Evolutionary conservation across 305 asterid species (phyloP).

Genomic region (Striga hermonthica): DNA sequence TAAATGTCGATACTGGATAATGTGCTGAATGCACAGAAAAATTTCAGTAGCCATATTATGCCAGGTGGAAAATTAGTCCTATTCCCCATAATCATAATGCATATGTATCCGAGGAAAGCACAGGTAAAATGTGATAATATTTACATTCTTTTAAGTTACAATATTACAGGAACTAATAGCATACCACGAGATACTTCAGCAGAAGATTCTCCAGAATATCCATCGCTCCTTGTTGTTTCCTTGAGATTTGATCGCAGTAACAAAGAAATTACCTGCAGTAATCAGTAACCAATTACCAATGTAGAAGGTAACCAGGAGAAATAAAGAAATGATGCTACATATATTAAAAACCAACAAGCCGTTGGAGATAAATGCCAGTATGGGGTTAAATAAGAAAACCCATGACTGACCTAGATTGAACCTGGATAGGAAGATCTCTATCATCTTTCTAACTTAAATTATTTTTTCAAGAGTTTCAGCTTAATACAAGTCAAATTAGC

Average conservation of each 20-base stretch:
- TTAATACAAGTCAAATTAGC: constrained; percentile 18
- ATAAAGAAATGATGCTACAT: constrained; percentile 10
- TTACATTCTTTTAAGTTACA: constrained; percentile 5
- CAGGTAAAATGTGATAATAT: constrained; percentile 17
- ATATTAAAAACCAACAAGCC: constrained; percentile 1
- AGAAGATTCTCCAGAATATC: constrained; percentile 43
- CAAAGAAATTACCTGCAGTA: constrained; percentile 79
- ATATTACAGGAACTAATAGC: constrained; percentile 34
- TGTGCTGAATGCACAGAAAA: constrained; percentile 24
- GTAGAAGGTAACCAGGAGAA: constrained; percentile 27
- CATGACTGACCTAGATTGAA: constrained; percentile 15
- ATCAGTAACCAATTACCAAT: constrained; percentile 27
- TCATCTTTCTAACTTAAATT: constrained; percentile 11
- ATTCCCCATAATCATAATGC: constrained; percentile 21
- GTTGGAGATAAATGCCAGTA: constrained; percentile 3
- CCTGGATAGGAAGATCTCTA: constrained; percentile 14
- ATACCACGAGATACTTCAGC: constrained; percentile 59
- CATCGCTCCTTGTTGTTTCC: constrained; percentile 39
- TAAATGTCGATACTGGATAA: not conserved
- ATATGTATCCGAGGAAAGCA: constrained; percentile 21
- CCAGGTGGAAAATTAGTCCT: constrained; percentile 17
- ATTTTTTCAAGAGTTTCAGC: constrained; percentile 16
- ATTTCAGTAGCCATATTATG: constrained; percentile 23
- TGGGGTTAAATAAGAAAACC: constrained; percentile 17
- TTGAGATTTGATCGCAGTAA: constrained; percentile 63